Conservation (phyloP, 2,329 filamentous ascomycete genomes). For the Fusarium pseudograminearum region DNA sequence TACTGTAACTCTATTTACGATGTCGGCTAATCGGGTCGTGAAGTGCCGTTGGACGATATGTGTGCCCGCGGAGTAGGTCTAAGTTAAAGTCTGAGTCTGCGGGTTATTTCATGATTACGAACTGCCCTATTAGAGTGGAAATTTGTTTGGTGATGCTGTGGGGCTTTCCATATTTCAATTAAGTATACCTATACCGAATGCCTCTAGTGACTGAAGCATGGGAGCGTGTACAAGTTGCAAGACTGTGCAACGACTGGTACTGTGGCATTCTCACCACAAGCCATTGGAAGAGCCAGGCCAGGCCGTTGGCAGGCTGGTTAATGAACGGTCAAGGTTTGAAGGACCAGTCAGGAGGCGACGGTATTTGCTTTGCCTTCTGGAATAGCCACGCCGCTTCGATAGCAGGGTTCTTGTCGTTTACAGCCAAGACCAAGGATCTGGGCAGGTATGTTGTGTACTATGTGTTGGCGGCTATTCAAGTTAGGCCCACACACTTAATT, state of each 20-base stretch:
- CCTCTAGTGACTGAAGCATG: slow-evolving; percentile 3
- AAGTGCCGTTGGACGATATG: background rate
- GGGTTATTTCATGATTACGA: slow-evolving; percentile 15
- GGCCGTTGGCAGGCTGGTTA: slow-evolving; percentile 1
- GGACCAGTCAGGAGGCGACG: slow-evolving; percentile 1
- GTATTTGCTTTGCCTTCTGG: slow-evolving; percentile 26
- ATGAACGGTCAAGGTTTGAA: background rate
- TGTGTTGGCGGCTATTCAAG: background rate
- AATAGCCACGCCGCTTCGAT: slow-evolving; percentile 30
- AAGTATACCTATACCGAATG: background rate
- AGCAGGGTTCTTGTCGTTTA: slow-evolving; percentile 24
- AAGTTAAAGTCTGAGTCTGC: background rate
- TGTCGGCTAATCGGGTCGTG: background rate
- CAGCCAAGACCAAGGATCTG: slow-evolving; percentile 3
- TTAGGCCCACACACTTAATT: background rate
- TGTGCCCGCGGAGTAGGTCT: background rate
- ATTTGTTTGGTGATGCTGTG: background rate
- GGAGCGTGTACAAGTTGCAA: background rate
- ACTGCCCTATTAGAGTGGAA: slow-evolving; percentile 22
- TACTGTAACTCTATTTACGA: background rate
- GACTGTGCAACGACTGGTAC: background rate
- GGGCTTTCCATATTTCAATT: background rate
- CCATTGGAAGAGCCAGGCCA: slow-evolving; percentile 2
- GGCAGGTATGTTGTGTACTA: background rate
- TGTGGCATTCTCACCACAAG: background rate